Evolutionary conservation across 306 rosid species (phyloP).

Genomic region (Prunus kanzakura): DNA sequence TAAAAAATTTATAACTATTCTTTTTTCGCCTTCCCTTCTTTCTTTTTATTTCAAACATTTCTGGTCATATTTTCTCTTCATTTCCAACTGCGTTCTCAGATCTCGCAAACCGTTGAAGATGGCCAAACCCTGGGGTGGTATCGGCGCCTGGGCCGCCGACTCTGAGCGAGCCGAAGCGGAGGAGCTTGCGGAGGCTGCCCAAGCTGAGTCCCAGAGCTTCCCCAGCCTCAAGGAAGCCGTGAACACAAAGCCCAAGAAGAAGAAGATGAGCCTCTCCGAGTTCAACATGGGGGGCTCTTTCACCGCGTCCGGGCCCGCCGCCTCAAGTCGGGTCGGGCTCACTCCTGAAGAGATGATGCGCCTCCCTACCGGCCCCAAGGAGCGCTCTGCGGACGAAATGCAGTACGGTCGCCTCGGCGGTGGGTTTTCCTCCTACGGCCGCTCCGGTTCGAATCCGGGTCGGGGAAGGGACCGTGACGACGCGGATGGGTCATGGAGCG

Average conservation of each 20-base stretch:
- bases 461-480: constrained; percentile 65
- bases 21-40: neutral
- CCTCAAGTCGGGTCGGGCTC: constrained; percentile 28
- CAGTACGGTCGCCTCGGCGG: constrained; percentile 59
- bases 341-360: constrained; percentile 78
- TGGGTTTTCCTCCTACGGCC: constrained; percentile 62
- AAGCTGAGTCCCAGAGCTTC: constrained; percentile 47
- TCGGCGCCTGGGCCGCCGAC: constrained; percentile 97
- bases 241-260: constrained; percentile 71
- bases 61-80: neutral
- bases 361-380: constrained; percentile 87
- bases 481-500: constrained; percentile 77
- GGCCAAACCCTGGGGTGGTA: constrained; percentile 87
- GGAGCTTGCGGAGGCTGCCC: constrained; percentile 46
- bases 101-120: constrained; percentile 43
- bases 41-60: neutral
- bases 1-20: neutral
- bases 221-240: constrained; percentile 83
- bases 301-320: constrained; percentile 10
- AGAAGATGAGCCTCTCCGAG: constrained; percentile 51
- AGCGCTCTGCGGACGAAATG: constrained; percentile 78
- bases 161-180: constrained; percentile 90
- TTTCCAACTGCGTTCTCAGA: constrained; percentile 29
- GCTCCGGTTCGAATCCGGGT: constrained; percentile 32
- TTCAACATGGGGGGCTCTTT: constrained; percentile 5